Conservation (phyloP, 2,329 filamentous ascomycete species). For the Arthrobotrys pseudoclavata region DNA sequence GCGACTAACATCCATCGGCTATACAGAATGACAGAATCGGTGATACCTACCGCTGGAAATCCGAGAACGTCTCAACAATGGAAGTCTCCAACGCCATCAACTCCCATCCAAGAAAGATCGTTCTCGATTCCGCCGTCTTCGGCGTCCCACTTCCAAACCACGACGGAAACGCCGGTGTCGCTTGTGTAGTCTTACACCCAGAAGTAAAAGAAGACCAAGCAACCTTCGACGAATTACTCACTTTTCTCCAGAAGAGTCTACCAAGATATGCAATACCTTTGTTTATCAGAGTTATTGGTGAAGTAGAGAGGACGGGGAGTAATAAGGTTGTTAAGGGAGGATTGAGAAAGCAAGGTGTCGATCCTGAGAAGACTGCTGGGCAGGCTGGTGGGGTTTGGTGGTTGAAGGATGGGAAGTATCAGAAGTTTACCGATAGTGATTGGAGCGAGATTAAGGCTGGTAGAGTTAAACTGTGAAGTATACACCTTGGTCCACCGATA, state of each 20-base stretch:
- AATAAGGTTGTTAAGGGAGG: constrained; percentile 88
- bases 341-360: constrained; percentile 80
- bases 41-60: constrained; percentile 85
- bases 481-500: constrained; percentile 66
- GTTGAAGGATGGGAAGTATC: constrained; percentile 77
- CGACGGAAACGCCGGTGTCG: constrained; percentile 87
- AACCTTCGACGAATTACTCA: constrained; percentile 73
- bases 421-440: constrained; percentile 75
- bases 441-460: constrained; percentile 79
- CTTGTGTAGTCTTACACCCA: constrained; percentile 73
- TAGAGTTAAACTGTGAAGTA: constrained; percentile 75
- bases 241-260: constrained; percentile 72
- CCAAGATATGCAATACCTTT: constrained; percentile 82
- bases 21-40: constrained; percentile 76
- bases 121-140: constrained; percentile 87
- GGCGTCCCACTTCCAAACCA: constrained; percentile 83
- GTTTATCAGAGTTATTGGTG: constrained; percentile 78
- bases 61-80: constrained; percentile 83
- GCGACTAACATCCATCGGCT: constrained; percentile 11
- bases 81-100: constrained; percentile 85
- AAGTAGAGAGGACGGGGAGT: constrained; percentile 77
- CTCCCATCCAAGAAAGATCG: constrained; percentile 70
- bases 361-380: constrained; percentile 71
- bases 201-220: constrained; percentile 68
- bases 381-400: constrained; percentile 71